Conservation (phyloP, 805 yeast genomes). For the Barnettozyma sucrosica region DNA sequence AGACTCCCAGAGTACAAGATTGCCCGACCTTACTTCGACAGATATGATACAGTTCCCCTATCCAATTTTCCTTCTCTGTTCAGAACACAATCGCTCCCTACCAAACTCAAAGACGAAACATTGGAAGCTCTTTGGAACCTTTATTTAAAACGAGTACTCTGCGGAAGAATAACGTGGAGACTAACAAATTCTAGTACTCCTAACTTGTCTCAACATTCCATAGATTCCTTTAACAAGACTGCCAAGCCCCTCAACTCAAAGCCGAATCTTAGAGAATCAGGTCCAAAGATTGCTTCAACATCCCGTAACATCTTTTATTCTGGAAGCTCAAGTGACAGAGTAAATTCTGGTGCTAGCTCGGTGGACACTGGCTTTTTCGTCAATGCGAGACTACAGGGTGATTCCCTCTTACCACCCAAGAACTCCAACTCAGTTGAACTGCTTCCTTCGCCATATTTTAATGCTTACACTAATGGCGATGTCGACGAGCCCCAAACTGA, state of each 20-base stretch:
- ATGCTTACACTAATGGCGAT: neutral
- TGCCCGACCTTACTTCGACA: conserved; percentile 11
- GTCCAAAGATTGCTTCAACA: neutral
- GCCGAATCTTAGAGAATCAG: neutral
- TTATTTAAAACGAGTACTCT: conserved; percentile 29
- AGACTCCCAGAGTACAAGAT: conserved; percentile 11
- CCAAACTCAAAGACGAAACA: conserved; percentile 10
- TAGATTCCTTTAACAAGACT: neutral
- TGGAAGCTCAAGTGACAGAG: neutral
- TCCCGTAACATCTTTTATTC: neutral
- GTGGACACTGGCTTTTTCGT: conserved; percentile 23
- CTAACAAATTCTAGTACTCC: conserved; percentile 15
- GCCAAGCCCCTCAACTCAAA: neutral
- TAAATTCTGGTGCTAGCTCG: conserved; percentile 10
- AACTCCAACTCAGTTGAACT: conserved; percentile 3
- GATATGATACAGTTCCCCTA: conserved; percentile 15
- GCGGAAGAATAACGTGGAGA: conserved; percentile 29
- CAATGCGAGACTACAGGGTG: conserved; percentile 7
- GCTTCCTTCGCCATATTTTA: neutral
- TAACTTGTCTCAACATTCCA: neutral
- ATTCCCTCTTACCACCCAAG: conserved; percentile 3
- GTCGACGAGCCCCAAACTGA: conserved; percentile 10
- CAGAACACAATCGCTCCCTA: conserved; percentile 22
- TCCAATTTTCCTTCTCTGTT: conserved; percentile 5
- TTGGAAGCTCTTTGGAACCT: conserved; percentile 28